phyloP scores from a whole-genome alignment of 1,284 basidiomycete genomes.

The Malassezia nana region DNA sequence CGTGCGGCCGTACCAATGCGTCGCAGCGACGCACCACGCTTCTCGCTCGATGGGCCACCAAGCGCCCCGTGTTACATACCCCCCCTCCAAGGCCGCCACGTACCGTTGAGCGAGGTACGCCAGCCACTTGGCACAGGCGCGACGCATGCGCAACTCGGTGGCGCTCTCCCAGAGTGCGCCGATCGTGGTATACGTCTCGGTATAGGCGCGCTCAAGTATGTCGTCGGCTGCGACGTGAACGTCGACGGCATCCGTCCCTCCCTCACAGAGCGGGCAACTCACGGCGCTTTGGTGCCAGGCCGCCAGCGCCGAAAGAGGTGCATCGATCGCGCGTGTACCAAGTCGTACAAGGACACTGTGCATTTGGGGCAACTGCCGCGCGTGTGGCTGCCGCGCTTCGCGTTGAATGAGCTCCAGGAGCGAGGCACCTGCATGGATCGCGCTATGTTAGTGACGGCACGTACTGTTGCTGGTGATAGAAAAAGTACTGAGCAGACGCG shows the following conservation, averaged over 20 bases:
- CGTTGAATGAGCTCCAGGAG: conserved; percentile 8
- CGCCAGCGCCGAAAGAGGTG: background rate
- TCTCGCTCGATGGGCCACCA: conserved; percentile 50
- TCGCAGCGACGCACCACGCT: conserved; percentile 76
- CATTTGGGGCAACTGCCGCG: conserved; percentile 14
- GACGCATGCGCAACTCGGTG: conserved; percentile 61
- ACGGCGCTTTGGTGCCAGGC: background rate
- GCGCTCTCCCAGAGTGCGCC: conserved; percentile 77
- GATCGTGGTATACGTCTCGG: conserved; percentile 89
- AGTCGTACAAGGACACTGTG: conserved; percentile 6
- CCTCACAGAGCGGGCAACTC: too few relatives aligned
- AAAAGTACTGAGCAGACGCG: background rate
- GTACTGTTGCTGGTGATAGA: background rate
- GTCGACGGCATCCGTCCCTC: too few relatives aligned
- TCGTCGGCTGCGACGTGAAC: background rate
- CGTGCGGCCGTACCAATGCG: conserved; percentile 84
- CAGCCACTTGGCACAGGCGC: conserved; percentile 86
- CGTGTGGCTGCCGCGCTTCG: conserved; percentile 1
- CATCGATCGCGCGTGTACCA: background rate
- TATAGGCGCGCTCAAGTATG: conserved; percentile 60
- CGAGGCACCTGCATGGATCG: background rate
- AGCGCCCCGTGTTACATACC: conserved; percentile 63
- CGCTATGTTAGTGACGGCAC: background rate
- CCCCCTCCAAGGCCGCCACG: conserved; percentile 54
- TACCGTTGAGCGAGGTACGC: conserved; percentile 89